These are phyloP conservation scores for Corchorus capsularis DNA, from an alignment of 345 rosid genomes.

Conservation along the genomic window DNA sequence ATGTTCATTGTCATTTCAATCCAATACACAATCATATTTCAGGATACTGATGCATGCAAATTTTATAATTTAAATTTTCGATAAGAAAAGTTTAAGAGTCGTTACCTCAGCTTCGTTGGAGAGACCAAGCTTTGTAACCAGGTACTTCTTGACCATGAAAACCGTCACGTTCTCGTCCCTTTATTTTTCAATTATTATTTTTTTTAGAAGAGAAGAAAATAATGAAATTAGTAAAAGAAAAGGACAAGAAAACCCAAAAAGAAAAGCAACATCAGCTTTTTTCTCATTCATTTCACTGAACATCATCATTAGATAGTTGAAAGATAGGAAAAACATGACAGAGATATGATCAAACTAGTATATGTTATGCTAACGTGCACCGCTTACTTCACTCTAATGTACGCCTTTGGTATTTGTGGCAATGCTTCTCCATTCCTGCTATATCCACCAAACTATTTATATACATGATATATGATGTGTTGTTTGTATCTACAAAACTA, in stretches of 20 bases:
- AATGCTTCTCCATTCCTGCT: conserved; percentile 37
- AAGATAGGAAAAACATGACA: conserved; percentile 19
- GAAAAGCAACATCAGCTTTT: conserved; percentile 35
- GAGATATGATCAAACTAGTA: conserved; percentile 14
- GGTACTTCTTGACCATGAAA: conserved; percentile 41
- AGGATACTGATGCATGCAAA: too few relatives aligned
- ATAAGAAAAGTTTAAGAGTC: too few relatives aligned
- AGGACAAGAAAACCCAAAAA: conserved; percentile 30
- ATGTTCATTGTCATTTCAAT: too few relatives aligned
- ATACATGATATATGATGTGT: too few relatives aligned
- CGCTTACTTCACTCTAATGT: conserved; percentile 50
- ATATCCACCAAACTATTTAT: not conserved
- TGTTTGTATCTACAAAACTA: too few relatives aligned
- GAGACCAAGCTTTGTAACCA: conserved; percentile 46
- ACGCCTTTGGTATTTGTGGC: conserved; percentile 45
- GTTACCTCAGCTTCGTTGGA: conserved; percentile 46
- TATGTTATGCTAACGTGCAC: conserved; percentile 25
- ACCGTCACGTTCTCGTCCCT: conserved; percentile 46
- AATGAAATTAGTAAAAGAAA: not conserved
- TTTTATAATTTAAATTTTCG: too few relatives aligned
- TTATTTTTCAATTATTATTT: not conserved
- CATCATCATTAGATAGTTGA: conserved; percentile 41
- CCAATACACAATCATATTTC: too few relatives aligned
- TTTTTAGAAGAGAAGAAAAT: too few relatives aligned
- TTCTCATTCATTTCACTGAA: conserved; percentile 24